Percentiles rank a stretch among this genome's conserved stretches.
These are phyloP conservation scores for Penicillium sp. DNA, from an alignment of 2,329 filamentous ascomycete genomes.

Conservation along the genomic window DNA sequence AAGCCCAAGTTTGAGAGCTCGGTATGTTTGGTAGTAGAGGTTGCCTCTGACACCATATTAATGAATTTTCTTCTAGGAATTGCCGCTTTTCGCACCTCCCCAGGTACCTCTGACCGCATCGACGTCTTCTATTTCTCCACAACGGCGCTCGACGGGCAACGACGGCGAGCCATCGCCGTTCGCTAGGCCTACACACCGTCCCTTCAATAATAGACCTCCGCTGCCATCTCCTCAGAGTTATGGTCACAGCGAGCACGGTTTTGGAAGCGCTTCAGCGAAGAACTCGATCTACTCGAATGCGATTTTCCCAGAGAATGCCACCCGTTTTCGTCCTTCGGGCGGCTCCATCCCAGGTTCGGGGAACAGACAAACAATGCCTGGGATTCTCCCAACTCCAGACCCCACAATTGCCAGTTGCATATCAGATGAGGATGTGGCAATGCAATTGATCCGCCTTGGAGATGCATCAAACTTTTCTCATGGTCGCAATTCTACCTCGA, in stretches of 20 bases:
- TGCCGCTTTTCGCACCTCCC: constrained; percentile 89
- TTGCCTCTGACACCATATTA: constrained; percentile 13
- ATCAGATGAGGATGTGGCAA: constrained; percentile 95
- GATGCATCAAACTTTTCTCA: constrained; percentile 92
- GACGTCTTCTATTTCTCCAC: constrained; percentile 93
- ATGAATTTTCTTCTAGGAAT: constrained; percentile 59
- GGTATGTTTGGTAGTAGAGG: constrained; percentile 57
- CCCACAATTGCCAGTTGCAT: constrained; percentile 97
- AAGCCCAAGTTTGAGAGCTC: constrained; percentile 94
- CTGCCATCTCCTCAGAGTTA: constrained; percentile 84
- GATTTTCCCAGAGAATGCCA: constrained; percentile 51
- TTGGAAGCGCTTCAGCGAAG: constrained; percentile 30
- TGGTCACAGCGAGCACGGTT: constrained; percentile 46
- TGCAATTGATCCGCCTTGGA: constrained; percentile 93
- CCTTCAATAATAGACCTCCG: constrained; percentile 71
- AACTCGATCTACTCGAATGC: constrained; percentile 60
- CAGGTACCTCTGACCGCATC: constrained; percentile 93
- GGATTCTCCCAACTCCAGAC: constrained; percentile 85
- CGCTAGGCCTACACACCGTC: constrained; percentile 70
- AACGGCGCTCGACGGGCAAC: constrained; percentile 72
- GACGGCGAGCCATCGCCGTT: constrained; percentile 67
- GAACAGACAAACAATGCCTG: constrained; percentile 41
- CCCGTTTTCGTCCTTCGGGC: constrained; percentile 56
- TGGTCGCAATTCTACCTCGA: constrained; percentile 87
- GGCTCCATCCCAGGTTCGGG: constrained; percentile 38